phyloP scores from a whole-genome alignment of 2,329 filamentous ascomycete genomes.

The Raffaelea arxii region DNA sequence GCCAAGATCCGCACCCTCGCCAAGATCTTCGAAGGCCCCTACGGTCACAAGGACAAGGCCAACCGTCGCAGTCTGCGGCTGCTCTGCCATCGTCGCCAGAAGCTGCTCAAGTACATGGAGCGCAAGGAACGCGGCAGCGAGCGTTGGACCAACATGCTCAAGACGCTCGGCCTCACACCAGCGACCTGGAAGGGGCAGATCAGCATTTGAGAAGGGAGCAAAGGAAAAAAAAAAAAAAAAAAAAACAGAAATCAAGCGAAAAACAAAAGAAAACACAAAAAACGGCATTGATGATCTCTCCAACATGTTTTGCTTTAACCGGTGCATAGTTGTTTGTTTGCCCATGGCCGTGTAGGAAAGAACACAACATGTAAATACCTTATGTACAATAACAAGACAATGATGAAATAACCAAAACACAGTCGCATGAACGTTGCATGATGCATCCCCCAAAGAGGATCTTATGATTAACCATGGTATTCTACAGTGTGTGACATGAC shows the following conservation, averaged over 20 bases:
- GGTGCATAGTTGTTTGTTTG: too few species aligned
- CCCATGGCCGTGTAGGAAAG: too few species aligned
- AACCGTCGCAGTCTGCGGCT: slow-evolving; percentile 86
- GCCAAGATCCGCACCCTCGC: slow-evolving; percentile 82
- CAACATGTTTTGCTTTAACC: too few species aligned
- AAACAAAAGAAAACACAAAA: neutral
- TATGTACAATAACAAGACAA: too few species aligned
- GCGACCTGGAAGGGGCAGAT: slow-evolving; percentile 91
- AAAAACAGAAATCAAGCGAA: neutral
- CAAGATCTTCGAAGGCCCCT: slow-evolving; percentile 55
- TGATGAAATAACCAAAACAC: too few species aligned
- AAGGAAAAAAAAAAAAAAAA: neutral
- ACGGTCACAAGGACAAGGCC: slow-evolving; percentile 76
- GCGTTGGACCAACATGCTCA: slow-evolving; percentile 78
- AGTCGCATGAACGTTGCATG: too few species aligned
- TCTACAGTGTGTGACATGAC: neutral
- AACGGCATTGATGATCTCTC: neutral
- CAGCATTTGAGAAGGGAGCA: slow-evolving; percentile 32
- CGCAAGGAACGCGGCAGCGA: slow-evolving; percentile 83
- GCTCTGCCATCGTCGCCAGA: slow-evolving; percentile 82
- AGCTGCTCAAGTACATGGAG: slow-evolving; percentile 76
- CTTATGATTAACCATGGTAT: too few species aligned
- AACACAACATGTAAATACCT: too few species aligned
- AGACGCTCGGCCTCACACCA: slow-evolving; percentile 75
- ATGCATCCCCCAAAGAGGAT: too few species aligned